Evolutionary conservation across 305 asterid genomes (phyloP).

Genomic region (Fraxinus latifolia): DNA sequence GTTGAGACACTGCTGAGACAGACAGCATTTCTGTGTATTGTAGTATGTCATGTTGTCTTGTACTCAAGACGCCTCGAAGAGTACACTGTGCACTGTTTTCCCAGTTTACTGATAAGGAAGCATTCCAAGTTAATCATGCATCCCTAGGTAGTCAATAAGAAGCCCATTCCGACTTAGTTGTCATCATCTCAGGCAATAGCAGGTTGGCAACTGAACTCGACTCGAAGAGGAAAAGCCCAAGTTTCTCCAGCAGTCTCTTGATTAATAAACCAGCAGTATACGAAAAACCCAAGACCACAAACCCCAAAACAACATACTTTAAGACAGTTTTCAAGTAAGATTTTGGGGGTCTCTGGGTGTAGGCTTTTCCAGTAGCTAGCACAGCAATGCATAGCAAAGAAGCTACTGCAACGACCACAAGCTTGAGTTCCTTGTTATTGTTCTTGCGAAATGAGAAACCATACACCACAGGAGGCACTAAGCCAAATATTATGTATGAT

Average conservation of each 20-base stretch:
- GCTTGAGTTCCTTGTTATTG: constrained; percentile 59
- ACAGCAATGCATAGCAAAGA: constrained; percentile 52
- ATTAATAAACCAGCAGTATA: constrained; percentile 59
- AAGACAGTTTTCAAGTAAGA: constrained; percentile 50
- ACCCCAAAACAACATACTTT: constrained; percentile 46
- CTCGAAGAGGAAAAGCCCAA: constrained; percentile 39
- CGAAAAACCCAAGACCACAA: constrained; percentile 57
- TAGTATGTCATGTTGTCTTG: too few relatives aligned
- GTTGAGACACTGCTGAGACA: neutral
- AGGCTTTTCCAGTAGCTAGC: constrained; percentile 61
- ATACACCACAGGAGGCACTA: constrained; percentile 56
- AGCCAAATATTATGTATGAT: constrained; percentile 61
- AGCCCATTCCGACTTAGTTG: constrained; percentile 44
- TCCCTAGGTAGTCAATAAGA: constrained; percentile 28
- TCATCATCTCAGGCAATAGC: constrained; percentile 23
- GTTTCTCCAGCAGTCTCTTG: constrained; percentile 49
- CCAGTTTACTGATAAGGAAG: neutral
- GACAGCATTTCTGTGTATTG: neutral
- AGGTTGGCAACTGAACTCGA: constrained; percentile 33
- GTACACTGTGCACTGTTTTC: neutral
- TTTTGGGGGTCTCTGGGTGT: constrained; percentile 51
- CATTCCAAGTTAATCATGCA: neutral
- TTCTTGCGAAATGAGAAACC: constrained; percentile 59
- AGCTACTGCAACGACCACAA: constrained; percentile 54
- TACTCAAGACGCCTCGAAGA: neutral